These are phyloP conservation scores for Elsinoe perseae DNA, from an alignment of 2,329 filamentous ascomycete species.

Conservation along the genomic window DNA sequence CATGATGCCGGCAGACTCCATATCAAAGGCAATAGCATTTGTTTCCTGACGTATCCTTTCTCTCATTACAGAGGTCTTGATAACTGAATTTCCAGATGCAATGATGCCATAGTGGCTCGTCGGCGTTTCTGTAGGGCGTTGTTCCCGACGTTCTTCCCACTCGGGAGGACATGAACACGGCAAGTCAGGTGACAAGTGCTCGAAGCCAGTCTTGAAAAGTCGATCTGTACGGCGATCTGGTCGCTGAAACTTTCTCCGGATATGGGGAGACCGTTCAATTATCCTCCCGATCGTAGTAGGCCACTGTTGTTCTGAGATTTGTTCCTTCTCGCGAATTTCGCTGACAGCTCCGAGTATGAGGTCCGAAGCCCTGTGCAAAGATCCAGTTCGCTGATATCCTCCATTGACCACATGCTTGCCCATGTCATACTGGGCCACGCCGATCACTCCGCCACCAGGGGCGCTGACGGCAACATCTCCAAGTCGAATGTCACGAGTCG, in stretches of 20 bases:
- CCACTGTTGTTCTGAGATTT: not conserved
- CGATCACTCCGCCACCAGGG: conserved; percentile 19
- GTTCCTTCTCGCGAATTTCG: not conserved
- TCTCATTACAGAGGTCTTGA: conserved; percentile 8
- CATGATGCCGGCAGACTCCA: conserved; percentile 19
- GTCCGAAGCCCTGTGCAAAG: not conserved
- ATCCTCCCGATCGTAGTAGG: not conserved
- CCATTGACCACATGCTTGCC: conserved; percentile 17
- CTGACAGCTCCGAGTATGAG: conserved; percentile 22
- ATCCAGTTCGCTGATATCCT: not conserved
- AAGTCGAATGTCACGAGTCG: conserved; percentile 20
- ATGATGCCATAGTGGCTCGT: conserved; percentile 33
- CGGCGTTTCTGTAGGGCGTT: conserved; percentile 17
- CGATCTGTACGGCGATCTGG: not conserved
- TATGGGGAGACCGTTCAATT: not conserved
- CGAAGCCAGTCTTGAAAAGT: not conserved
- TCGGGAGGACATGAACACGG: not conserved
- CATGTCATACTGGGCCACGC: conserved; percentile 25
- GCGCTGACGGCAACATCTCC: conserved; percentile 25
- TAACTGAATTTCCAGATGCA: conserved; percentile 32
- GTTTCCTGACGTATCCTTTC: conserved; percentile 17
- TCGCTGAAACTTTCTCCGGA: not conserved
- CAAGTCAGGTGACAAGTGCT: not conserved
- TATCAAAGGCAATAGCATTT: conserved; percentile 16
- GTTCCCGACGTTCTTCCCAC: not conserved